Conservation (phyloP, 306 rosid species). For the Arachis stenosperma region DNA sequence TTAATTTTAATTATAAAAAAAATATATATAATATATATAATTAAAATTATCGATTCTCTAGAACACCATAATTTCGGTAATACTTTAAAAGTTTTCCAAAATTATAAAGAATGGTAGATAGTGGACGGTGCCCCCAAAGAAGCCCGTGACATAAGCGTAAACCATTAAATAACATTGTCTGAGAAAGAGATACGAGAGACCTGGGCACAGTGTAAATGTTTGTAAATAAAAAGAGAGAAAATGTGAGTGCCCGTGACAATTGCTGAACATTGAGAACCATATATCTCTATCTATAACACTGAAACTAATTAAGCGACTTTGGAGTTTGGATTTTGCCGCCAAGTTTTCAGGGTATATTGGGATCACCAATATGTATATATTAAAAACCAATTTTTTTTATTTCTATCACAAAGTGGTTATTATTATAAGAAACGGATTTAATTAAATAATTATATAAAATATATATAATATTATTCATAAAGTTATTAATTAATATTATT, state of each 20-base stretch:
- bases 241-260: slow-evolving; percentile 43
- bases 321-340: slow-evolving; percentile 63
- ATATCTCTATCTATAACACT: neutral
- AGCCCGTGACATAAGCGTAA: slow-evolving; percentile 46
- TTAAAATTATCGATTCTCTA: too few species aligned
- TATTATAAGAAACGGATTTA: too few species aligned
- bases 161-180: slow-evolving; percentile 25
- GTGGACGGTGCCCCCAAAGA: slow-evolving; percentile 52
- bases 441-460: too few species aligned
- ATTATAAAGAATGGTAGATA: neutral
- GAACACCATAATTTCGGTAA: too few species aligned
- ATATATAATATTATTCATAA: too few species aligned
- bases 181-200: neutral
- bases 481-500: too few species aligned
- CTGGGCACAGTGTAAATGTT: too few species aligned
- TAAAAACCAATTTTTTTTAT: too few species aligned
- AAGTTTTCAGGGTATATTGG: slow-evolving; percentile 41
- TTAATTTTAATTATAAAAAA: too few species aligned
- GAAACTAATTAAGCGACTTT: slow-evolving; percentile 9
- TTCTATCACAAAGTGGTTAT: too few species aligned
- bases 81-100: too few species aligned
- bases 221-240: neutral
- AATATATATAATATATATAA: too few species aligned
- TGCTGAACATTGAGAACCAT: slow-evolving; percentile 50
- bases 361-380: slow-evolving; percentile 43